Conservation (phyloP, 805 yeast species). For the Hanseniaspora osmophila region DNA sequence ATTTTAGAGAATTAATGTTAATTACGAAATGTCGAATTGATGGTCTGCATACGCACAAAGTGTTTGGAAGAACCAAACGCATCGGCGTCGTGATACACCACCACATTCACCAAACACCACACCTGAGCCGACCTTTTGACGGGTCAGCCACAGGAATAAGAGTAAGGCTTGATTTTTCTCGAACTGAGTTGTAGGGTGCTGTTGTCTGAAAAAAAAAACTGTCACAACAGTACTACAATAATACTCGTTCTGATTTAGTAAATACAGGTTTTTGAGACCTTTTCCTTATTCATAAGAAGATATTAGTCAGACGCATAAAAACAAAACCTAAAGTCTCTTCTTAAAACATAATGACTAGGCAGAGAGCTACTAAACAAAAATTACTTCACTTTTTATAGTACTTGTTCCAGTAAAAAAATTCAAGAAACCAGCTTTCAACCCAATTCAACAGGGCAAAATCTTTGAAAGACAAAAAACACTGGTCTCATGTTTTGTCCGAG, state of each 20-base stretch:
- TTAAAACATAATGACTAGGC: too few relatives aligned
- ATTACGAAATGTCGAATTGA: neutral
- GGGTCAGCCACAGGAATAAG: neutral
- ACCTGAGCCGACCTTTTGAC: neutral
- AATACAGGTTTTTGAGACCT: slow-evolving; percentile 3
- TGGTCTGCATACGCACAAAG: neutral
- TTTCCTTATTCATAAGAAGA: neutral
- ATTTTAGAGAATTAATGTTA: too few relatives aligned
- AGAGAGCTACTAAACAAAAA: too few relatives aligned
- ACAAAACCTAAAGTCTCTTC: too few relatives aligned
- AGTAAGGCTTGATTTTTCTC: slow-evolving; percentile 4
- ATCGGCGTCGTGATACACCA: neutral
- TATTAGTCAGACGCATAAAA: too few relatives aligned
- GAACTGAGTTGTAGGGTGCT: slow-evolving; percentile 9
- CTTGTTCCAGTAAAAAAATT: neutral
- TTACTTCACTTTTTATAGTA: neutral
- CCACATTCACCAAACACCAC: neutral
- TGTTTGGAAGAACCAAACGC: neutral
- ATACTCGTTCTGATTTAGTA: slow-evolving; percentile 8
- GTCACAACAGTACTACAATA: slow-evolving; percentile 7
- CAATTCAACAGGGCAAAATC: too few relatives aligned
- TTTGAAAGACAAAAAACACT: too few relatives aligned
- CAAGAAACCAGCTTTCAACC: too few relatives aligned
- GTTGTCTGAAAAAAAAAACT: slow-evolving; percentile 1
- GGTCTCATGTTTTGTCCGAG: too few relatives aligned